Percentiles rank a stretch among this genome's conserved stretches.
Conservation (phyloP, 306 rosid species). For the Vigna reflexopilosa region DNA sequence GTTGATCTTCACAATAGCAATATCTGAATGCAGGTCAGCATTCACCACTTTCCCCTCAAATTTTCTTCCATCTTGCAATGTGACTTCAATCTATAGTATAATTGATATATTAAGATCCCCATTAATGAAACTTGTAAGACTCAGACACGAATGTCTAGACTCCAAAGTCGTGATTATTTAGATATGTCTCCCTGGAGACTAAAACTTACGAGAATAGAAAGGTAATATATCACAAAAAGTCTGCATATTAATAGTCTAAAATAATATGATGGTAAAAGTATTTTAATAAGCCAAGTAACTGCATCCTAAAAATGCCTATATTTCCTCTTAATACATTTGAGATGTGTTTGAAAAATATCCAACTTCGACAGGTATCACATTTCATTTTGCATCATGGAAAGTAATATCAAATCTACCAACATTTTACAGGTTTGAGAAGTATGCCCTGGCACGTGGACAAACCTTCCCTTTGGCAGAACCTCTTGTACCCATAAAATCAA, state of each 20-base stretch:
- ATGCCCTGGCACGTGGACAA: conserved; percentile 39
- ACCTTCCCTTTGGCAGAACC: conserved; percentile 78
- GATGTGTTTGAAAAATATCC: not conserved
- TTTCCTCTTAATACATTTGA: conserved; percentile 4
- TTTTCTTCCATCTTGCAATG: conserved; percentile 91
- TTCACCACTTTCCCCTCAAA: conserved; percentile 80
- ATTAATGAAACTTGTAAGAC: not conserved
- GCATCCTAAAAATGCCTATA: not conserved
- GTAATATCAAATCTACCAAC: conserved; percentile 1
- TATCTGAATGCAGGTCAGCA: conserved; percentile 87
- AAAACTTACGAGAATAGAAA: not conserved
- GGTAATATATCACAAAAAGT: not conserved
- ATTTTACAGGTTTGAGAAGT: not conserved
- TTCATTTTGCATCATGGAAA: conserved; percentile 23
- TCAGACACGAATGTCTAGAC: not conserved
- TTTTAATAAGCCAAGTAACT: conserved; percentile 11
- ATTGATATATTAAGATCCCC: conserved; percentile 29
- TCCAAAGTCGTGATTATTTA: not conserved
- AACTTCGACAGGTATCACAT: not conserved
- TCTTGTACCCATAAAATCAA: conserved; percentile 62
- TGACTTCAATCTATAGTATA: conserved; percentile 72
- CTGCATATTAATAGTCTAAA: conserved; percentile 7
- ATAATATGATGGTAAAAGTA: conserved; percentile 10
- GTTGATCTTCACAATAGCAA: conserved; percentile 81
- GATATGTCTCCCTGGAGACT: conserved; percentile 9